Conservation (phyloP, 306 rosid genomes). For the Cicer arietinum region DNA sequence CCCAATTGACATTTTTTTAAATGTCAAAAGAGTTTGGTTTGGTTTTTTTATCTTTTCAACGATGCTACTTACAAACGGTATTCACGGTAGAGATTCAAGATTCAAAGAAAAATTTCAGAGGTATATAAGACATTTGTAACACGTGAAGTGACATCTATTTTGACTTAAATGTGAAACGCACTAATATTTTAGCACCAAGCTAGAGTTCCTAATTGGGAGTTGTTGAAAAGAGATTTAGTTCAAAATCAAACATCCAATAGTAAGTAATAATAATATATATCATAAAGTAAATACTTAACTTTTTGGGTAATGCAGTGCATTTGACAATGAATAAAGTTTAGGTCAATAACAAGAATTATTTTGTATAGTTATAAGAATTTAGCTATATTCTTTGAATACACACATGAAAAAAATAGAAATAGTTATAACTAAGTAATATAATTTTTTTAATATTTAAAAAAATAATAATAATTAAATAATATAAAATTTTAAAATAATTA, state of each 20-base stretch:
- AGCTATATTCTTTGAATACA: no score
- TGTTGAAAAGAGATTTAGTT: slow-evolving; percentile 22
- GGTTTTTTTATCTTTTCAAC: slow-evolving; percentile 29
- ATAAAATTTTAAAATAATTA: no score
- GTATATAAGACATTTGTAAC: background rate
- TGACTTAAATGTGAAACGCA: slow-evolving; percentile 45
- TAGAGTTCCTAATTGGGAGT: background rate
- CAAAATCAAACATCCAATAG: background rate
- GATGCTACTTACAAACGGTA: slow-evolving; percentile 41
- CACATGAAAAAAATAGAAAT: no score
- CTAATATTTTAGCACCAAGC: background rate
- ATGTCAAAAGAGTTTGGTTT: slow-evolving; percentile 26
- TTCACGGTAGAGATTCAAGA: slow-evolving; percentile 56
- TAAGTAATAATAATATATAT: background rate
- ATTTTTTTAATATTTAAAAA: no score
- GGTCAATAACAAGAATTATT: no score
- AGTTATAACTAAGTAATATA: no score
- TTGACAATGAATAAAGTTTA: background rate
- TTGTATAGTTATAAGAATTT: no score
- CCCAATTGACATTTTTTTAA: background rate
- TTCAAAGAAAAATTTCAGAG: background rate
- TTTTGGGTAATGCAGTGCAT: background rate
- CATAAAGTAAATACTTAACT: background rate
- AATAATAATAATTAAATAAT: no score
- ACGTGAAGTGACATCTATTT: slow-evolving; percentile 29